Evolutionary conservation across 1,139 yeast genomes (phyloP), one percentile per base, ranked within the genome.

Genomic region (Zygosaccharomyces pseudobailii): DNA sequence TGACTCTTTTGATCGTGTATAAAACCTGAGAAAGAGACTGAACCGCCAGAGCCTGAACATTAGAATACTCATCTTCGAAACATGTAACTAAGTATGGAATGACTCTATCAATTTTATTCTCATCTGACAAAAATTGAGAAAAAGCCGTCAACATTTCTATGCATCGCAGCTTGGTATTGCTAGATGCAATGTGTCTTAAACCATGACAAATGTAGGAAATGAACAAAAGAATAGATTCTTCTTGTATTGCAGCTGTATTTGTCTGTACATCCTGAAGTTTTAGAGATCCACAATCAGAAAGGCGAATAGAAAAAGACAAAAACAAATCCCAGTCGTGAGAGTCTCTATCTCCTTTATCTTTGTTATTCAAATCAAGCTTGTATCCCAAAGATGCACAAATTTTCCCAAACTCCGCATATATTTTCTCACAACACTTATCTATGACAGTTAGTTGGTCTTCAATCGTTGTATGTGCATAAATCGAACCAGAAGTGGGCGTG

Each of bases 21-120:
- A 89, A 64, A 6, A 92, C 67, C 31, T 87, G 87, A 0, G 86
- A 76, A 25, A 82, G 62, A 1, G 79, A 67, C 45, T 74, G 71
- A n/a, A 86, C 56, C 0, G 88, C 82, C 13, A 73, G 65, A 5
- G 79, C 75, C 41, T 84, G 86, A 2, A 87, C 92, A 45, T 75
- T 74, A 1, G 73, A 73, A 30, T 75, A 71, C 52, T 79, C 85
- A 43, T 78, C 80, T 19, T 81, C 62, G 28, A 63, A 53, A 49
- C 81, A 69, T 6, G 75, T 63, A 31, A 87, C 76, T 30, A 92
- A 67, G 60, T 84, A 87, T 0, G 99, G 97, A 21, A 92, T 64
- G 27, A 92, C 81, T 40, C 97, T 70, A 63, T 92, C 97, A 40
- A 92, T 71, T 60, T 89, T 90, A 20, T 84, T 84, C 48, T 87